Evolutionary conservation across 257 asterid genomes (phyloP).

Genomic region (Galeopsis tetrahit): DNA sequence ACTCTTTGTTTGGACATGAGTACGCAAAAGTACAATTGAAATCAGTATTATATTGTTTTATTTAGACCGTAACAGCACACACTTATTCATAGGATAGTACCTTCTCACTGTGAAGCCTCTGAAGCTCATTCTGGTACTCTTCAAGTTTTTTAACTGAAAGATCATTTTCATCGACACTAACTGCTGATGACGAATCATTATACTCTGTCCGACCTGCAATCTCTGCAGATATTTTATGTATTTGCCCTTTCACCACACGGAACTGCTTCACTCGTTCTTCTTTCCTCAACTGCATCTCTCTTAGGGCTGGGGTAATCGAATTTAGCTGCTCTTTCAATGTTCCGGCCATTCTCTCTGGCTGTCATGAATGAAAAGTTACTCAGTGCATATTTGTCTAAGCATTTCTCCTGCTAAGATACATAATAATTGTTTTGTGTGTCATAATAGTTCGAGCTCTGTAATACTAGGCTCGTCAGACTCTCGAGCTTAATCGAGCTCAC

Average conservation of each 20-base stretch:
- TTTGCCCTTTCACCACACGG: slow-evolving; percentile 76
- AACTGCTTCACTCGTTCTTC: slow-evolving; percentile 83
- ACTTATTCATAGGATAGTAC: slow-evolving; percentile 41
- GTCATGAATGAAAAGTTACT: slow-evolving; percentile 37
- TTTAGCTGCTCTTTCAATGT: slow-evolving; percentile 83
- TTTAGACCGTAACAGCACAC: slow-evolving; percentile 2
- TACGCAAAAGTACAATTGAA: slow-evolving; percentile 23
- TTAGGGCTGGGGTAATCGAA: slow-evolving; percentile 80
- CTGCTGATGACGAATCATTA: slow-evolving; percentile 60
- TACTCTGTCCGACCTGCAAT: slow-evolving; percentile 85
- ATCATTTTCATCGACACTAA: slow-evolving; percentile 67
- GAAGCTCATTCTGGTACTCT: slow-evolving; percentile 89
- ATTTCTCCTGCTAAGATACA: slow-evolving; percentile 23
- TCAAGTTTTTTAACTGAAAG: slow-evolving; percentile 83
- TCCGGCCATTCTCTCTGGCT: slow-evolving; percentile 97
- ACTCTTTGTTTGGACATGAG: slow-evolving; percentile 49
- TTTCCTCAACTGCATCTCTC: slow-evolving; percentile 87
- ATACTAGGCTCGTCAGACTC: too few species aligned
- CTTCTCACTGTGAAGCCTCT: slow-evolving; percentile 87
- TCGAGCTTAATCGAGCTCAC: too few species aligned
- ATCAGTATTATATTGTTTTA: slow-evolving; percentile 17
- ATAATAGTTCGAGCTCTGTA: too few species aligned
- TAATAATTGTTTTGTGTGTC: neutral
- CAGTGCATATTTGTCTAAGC: slow-evolving; percentile 17
- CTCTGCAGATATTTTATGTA: slow-evolving; percentile 81